Evolutionary conservation across 371 early-diverging fungal species (phyloP).

Genomic region (Apophysomyces elegans): DNA sequence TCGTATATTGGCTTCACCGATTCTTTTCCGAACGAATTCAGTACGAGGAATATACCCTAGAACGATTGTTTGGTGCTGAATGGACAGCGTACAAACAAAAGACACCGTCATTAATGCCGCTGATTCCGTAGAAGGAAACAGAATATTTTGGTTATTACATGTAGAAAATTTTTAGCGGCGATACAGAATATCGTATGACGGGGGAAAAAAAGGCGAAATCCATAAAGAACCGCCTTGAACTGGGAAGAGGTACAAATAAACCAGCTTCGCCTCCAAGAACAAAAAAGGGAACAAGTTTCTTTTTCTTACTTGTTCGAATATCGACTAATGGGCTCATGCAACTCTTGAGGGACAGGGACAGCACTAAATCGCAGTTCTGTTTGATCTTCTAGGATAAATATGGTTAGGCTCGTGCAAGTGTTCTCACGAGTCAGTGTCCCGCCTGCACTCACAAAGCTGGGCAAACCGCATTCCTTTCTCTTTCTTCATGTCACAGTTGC

Average conservation of each 20-base stretch:
- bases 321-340: not conserved
- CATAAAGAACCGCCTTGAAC: too few species aligned
- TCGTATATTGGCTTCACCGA: conserved; percentile 60
- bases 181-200: not conserved
- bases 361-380: not conserved
- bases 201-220: too few species aligned
- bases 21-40: conserved; percentile 80
- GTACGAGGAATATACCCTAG: conserved; percentile 75
- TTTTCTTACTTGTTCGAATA: not conserved
- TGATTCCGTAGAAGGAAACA: conserved; percentile 32
- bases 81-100: conserved; percentile 52
- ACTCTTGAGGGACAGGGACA: not conserved
- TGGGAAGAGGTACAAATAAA: too few species aligned
- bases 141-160: not conserved
- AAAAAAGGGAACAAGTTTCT: too few species aligned
- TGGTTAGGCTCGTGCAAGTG: conserved; percentile 6
- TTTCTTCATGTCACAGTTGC: conserved; percentile 15
- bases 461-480: not conserved
- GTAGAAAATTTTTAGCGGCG: not conserved
- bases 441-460: not conserved
- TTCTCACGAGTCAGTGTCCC: conserved; percentile 6
- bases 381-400: not conserved
- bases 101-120: conserved; percentile 48
- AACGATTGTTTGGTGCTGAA: conserved; percentile 80
- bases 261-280: too few species aligned